phyloP scores from a whole-genome alignment of 2,329 filamentous ascomycete genomes.

The Aureobasidium sp. region DNA sequence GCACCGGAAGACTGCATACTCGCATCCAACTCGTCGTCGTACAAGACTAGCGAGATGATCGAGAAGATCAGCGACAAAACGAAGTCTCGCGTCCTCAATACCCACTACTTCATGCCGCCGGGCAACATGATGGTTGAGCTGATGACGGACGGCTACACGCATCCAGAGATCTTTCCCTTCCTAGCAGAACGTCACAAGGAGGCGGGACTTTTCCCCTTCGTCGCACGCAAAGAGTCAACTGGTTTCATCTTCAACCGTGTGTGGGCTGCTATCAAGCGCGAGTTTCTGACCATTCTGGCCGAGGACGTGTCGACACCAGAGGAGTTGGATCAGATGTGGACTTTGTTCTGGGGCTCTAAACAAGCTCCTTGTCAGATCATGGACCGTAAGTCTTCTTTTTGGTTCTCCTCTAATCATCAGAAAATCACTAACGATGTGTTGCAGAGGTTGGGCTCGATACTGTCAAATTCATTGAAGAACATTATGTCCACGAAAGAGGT shows the following conservation, averaged over 20 bases:
- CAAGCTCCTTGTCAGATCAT: conserved; percentile 33
- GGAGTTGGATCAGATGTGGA: conserved; percentile 42
- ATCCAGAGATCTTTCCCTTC: conserved; percentile 36
- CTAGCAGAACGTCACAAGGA: conserved; percentile 32
- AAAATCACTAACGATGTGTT: not conserved
- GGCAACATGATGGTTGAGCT: conserved; percentile 37
- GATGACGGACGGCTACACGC: conserved; percentile 43
- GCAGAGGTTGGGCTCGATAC: conserved; percentile 41
- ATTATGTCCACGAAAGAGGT: conserved; percentile 43
- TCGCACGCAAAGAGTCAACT: conserved; percentile 41
- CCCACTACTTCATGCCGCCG: conserved; percentile 46
- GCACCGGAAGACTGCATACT: conserved; percentile 41
- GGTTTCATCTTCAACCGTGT: conserved; percentile 49
- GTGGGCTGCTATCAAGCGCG: conserved; percentile 49
- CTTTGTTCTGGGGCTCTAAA: conserved; percentile 26
- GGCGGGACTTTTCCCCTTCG: conserved; percentile 34
- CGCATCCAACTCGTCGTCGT: conserved; percentile 44
- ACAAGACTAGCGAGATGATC: conserved; percentile 42
- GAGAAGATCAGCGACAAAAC: conserved; percentile 30
- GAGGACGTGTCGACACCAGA: conserved; percentile 42
- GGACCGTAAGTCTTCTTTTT: conserved; percentile 24
- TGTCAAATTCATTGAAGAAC: conserved; percentile 43
- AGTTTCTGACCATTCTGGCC: conserved; percentile 39
- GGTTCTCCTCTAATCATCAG: not conserved
- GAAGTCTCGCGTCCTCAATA: conserved; percentile 38